A percentile compares a stretch with the other conserved stretches of the same genome.
Conservation (phyloP, 2,329 filamentous ascomycete species). For the Fusarium musae region DNA sequence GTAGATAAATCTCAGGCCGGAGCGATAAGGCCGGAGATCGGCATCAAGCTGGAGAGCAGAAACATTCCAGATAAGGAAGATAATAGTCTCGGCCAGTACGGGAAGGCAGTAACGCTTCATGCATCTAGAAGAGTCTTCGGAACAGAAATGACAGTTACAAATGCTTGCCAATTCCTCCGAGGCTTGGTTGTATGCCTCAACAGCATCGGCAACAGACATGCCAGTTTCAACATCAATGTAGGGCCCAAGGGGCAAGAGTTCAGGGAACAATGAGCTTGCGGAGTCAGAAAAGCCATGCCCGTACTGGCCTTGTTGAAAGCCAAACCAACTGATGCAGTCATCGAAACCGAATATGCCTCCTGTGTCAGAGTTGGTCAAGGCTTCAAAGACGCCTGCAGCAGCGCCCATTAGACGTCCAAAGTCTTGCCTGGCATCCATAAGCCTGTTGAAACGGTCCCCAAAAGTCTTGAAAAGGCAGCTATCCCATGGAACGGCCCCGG, state of each 20-base stretch:
- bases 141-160: background rate
- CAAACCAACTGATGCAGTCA: background rate
- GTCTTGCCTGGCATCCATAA: rapidly evolving
- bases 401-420: rapidly evolving
- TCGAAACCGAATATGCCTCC: rapidly evolving
- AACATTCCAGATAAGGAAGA: background rate
- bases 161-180: rapidly evolving
- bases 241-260: background rate
- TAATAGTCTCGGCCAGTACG: background rate
- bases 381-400: rapidly evolving
- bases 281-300: rapidly evolving
- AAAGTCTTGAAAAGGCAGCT: too few species aligned
- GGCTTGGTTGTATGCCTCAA: rapidly evolving
- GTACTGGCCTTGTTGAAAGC: background rate
- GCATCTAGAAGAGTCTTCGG: rapidly evolving
- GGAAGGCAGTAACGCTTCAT: rapidly evolving
- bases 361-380: rapidly evolving
- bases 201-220: rapidly evolving
- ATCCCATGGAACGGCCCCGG: rapidly evolving
- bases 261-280: rapidly evolving
- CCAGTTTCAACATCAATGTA: rapidly evolving
- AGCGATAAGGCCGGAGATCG: background rate
- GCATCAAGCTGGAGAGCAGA: background rate
- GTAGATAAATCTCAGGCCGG: background rate
- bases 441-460: too few species aligned